These are phyloP conservation scores for Stagonosporopsis cucurbitacearum DNA, from an alignment of 2,329 filamentous ascomycete genomes.

Conservation along the genomic window DNA sequence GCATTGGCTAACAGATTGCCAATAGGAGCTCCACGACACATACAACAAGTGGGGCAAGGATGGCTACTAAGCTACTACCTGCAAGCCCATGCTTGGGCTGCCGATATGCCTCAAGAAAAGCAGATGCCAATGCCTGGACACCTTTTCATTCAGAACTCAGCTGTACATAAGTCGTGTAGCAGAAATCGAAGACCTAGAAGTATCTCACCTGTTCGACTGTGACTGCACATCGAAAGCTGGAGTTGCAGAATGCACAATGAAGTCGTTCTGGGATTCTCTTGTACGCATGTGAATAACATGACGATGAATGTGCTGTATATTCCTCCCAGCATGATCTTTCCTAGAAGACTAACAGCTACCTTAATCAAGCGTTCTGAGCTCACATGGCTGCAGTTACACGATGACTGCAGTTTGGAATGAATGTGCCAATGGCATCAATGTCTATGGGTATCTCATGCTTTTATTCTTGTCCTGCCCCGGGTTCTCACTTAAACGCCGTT, in stretches of 20 bases:
- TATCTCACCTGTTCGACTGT: neutral
- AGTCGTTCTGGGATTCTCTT: neutral
- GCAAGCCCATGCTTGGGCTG: conserved; percentile 1
- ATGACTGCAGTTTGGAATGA: neutral
- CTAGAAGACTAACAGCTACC: neutral
- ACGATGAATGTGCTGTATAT: neutral
- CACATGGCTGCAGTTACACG: neutral
- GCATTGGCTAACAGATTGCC: conserved; percentile 16
- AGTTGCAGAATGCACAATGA: neutral
- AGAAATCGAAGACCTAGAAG: conserved; percentile 15
- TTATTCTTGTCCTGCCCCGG: conserved; percentile 1
- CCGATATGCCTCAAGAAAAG: conserved; percentile 21
- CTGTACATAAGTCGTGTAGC: conserved; percentile 29
- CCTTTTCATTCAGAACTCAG: conserved; percentile 19
- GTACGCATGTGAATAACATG: neutral
- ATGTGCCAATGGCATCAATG: conserved; percentile 11
- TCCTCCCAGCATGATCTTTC: neutral
- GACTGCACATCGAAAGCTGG: neutral
- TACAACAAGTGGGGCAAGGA: conserved; percentile 99
- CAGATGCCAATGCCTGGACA: conserved; percentile 14
- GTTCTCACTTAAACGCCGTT: conserved; percentile 5
- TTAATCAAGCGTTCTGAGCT: neutral
- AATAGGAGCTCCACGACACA: conserved; percentile 85
- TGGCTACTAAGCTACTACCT: conserved; percentile 64
- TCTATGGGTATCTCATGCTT: conserved; percentile 29